Percentiles rank a stretch among this genome's conserved stretches.
Conservation (phyloP, 345 rosid genomes). For the Xanthoceras sorbifolium region DNA sequence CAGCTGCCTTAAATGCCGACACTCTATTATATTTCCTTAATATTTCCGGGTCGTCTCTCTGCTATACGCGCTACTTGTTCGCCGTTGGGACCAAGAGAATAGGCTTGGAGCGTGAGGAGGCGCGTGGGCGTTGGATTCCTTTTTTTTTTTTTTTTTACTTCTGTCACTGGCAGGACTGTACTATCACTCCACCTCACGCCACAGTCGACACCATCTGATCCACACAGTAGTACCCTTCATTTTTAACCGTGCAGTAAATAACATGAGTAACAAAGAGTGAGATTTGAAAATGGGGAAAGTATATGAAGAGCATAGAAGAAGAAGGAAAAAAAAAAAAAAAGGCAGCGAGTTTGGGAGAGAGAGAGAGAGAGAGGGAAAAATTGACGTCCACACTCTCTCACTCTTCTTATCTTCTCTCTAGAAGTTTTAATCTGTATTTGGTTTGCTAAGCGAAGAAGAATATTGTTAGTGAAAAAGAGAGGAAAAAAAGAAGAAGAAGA, state of each 20-base stretch:
- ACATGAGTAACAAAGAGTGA: neutral
- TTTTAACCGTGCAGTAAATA: conserved; percentile 25
- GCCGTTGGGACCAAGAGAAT: neutral
- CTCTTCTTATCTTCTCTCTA: conserved; percentile 30
- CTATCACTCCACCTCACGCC: conserved; percentile 20
- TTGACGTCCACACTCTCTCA: conserved; percentile 48
- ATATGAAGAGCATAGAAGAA: conserved; percentile 12
- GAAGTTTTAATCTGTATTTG: conserved; percentile 11
- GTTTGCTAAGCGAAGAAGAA: neutral
- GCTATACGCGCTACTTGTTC: conserved; percentile 21
- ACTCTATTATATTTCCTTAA: conserved; percentile 28
- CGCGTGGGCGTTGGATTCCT: conserved; percentile 34
- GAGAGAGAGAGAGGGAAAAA: conserved; percentile 15
- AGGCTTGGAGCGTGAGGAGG: neutral
- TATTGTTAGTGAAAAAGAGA: neutral
- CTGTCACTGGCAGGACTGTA: conserved; percentile 28
- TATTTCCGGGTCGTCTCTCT: conserved; percentile 29
- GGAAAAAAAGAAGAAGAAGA: neutral
- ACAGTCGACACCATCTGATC: conserved; percentile 24
- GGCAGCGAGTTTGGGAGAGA: conserved; percentile 8
- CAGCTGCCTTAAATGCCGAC: conserved; percentile 41
- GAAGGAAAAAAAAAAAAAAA: neutral
- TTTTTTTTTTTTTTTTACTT: conserved; percentile 17
- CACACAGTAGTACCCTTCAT: conserved; percentile 15
- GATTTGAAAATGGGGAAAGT: conserved; percentile 16